Base-by-base conservation (phyloP, 2,329 filamentous ascomycete species). In the Fusarium sp. region DNA sequence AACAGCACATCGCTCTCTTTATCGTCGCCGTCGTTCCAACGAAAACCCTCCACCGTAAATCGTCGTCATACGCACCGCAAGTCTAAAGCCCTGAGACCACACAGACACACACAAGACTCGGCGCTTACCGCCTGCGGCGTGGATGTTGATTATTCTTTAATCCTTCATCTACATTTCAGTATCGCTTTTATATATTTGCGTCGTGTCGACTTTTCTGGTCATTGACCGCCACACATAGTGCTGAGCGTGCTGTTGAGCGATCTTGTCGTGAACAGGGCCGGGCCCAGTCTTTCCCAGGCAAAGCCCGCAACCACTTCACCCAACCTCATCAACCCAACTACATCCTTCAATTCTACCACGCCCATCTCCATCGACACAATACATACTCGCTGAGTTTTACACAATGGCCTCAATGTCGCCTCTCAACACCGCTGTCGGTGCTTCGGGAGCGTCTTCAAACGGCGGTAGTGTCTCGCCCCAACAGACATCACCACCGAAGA, bases 401-500 rank as follows among this genome's bases (percentile, higher is more conserved):
- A 77, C 70, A 71, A 86, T 86, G 84, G 72, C 81, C 63, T 84
- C 82, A 66, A 80, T 80, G 73, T 83, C 83, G 49, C 82, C 82
- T 52, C 76, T 80, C 69, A 81, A 79, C 61, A 75, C 72, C 41
- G 67, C 73, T 53, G 71, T 67, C 54, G 75, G 72, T 67, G 67
- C 69, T 62, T 78, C 79, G 56, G 76, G 71, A 40, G 60, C 77
- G 51, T 79, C 79, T 53, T 79, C 81, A 50, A 75, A 77, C 59
- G 82, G 78, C 48, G 82, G 81, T 66, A 82, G 79, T 71, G 76
- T 79, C 72, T 84, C 82, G 43, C 85, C 85, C 57, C 79, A 79
- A 58, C 83, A 82, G 72, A 76, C 78, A 41, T 74, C 82, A 41
- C 81, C 81, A 35, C 87, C 88, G 67, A 94, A 94, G 84, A 90